phyloP scores from a whole-genome alignment of 352 stramenopile species.

The Chrysophaeum taylorii region DNA sequence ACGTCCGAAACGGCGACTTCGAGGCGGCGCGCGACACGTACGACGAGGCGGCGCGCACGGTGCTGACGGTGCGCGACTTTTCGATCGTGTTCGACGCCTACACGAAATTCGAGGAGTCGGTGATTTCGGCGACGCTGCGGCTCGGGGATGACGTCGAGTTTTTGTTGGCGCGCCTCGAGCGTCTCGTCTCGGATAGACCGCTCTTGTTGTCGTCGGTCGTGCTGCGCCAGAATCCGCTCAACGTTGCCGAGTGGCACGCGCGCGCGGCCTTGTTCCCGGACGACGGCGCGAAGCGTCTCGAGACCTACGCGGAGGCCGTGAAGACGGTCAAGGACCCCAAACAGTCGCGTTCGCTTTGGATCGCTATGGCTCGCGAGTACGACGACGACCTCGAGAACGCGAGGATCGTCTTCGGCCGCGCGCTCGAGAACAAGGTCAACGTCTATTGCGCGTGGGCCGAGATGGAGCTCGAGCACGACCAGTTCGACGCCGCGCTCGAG shows the following conservation, averaged over 20 bases:
- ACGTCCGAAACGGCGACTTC: conserved; percentile 89
- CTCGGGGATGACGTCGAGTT: conserved; percentile 54
- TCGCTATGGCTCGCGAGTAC: conserved; percentile 86
- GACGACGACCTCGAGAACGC: conserved; percentile 84
- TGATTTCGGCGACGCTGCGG: conserved; percentile 90
- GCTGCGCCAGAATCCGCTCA: conserved; percentile 95
- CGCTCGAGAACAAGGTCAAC: conserved; percentile 73
- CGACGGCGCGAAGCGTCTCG: conserved; percentile 17
- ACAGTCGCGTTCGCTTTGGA: conserved; percentile 73
- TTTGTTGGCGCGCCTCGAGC: conserved; percentile 62
- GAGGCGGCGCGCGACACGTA: conserved; percentile 91
- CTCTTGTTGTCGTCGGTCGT: conserved; percentile 84
- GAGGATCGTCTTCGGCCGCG: conserved; percentile 78
- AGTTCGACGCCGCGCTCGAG: conserved; percentile 81
- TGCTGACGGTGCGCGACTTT: conserved; percentile 86
- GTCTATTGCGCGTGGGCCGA: conserved; percentile 88
- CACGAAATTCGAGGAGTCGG: conserved; percentile 91
- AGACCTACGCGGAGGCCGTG: conserved; percentile 58
- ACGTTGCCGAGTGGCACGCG: conserved; percentile 94
- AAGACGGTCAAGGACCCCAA: conserved; percentile 76
- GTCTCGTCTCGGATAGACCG: conserved; percentile 84
- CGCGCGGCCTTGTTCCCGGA: conserved; percentile 67
- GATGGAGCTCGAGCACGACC: conserved; percentile 84
- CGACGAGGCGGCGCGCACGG: conserved; percentile 66
- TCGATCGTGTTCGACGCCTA: conserved; percentile 97